Conservation (phyloP, 2,329 filamentous ascomycete genomes). For the Whalleya microplaca region DNA sequence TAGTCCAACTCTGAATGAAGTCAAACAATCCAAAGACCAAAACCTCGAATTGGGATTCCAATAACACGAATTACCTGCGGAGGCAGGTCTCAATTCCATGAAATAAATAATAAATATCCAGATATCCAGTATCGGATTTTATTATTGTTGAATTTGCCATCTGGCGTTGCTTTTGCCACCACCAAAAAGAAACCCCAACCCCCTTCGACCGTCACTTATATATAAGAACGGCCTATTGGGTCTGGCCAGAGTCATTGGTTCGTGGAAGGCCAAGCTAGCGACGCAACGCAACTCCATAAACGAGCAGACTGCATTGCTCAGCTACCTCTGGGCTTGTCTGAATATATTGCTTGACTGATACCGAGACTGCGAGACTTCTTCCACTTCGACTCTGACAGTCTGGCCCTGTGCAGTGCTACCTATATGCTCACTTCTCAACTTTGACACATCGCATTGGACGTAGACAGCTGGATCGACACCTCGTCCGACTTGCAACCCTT, state of each 20-base stretch:
- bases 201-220: neutral
- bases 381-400: constrained; percentile 6
- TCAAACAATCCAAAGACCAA: neutral
- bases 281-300: constrained; percentile 13
- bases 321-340: constrained; percentile 2
- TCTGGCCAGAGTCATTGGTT: constrained; percentile 22
- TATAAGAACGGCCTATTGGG: neutral
- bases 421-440: neutral
- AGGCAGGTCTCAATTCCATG: neutral
- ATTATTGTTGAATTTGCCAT: neutral
- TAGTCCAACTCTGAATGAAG: too few species aligned
- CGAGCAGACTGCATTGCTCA: constrained; percentile 3
- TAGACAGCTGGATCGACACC: neutral
- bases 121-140: neutral
- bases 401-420: neutral
- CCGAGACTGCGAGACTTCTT: constrained; percentile 14
- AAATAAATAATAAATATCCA: neutral
- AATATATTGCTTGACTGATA: constrained; percentile 4
- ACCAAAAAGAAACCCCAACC: neutral
- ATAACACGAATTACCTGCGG: neutral
- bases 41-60: neutral
- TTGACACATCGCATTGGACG: neutral
- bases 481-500: neutral
- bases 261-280: constrained; percentile 20
- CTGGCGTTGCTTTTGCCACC: neutral